A percentile compares a stretch with the other conserved stretches of the same genome.
phyloP scores from a whole-genome alignment of 2,329 filamentous ascomycete genomes.

The Phialophora macrospora region DNA sequence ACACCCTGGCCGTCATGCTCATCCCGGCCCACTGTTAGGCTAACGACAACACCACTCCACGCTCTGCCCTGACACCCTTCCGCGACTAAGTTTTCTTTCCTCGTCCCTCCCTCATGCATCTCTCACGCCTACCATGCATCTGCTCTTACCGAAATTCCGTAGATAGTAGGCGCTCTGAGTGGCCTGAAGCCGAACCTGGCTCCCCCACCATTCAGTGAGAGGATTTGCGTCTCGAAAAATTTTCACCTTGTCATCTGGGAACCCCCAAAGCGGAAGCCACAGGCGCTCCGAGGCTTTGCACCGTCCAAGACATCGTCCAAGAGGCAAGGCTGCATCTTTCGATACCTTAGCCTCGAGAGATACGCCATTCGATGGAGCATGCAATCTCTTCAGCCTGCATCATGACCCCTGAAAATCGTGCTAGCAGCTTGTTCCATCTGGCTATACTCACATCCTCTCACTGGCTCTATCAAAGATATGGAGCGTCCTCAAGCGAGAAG shows the following conservation, averaged over 20 bases:
- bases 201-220: constrained; percentile 22
- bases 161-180: constrained; percentile 15
- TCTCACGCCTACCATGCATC: constrained; percentile 22
- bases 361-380: constrained; percentile 26
- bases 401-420: constrained; percentile 26
- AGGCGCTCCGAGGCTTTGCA: constrained; percentile 26
- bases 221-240: constrained; percentile 27
- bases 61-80: constrained; percentile 11
- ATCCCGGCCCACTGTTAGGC: constrained; percentile 10
- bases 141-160: constrained; percentile 20
- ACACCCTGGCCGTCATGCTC: constrained; percentile 4
- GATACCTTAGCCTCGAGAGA: constrained; percentile 27
- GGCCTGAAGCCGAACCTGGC: constrained; percentile 22
- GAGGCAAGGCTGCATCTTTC: constrained; percentile 35
- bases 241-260: constrained; percentile 33
- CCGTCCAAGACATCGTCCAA: constrained; percentile 11
- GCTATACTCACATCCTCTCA: constrained; percentile 27
- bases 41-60: constrained; percentile 16
- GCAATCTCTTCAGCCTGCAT: constrained; percentile 35
- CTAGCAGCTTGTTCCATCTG: constrained; percentile 22
- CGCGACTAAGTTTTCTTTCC: constrained; percentile 17
- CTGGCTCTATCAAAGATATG: constrained; percentile 16
- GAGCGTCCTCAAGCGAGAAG: constrained; percentile 19
- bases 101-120: constrained; percentile 22
- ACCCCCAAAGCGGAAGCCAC: constrained; percentile 29